A percentile compares a stretch with the other conserved stretches of the same genome.
These are phyloP conservation scores for Sarocladium oryzae DNA, from an alignment of 2,329 filamentous ascomycete species.

Conservation along the genomic window DNA sequence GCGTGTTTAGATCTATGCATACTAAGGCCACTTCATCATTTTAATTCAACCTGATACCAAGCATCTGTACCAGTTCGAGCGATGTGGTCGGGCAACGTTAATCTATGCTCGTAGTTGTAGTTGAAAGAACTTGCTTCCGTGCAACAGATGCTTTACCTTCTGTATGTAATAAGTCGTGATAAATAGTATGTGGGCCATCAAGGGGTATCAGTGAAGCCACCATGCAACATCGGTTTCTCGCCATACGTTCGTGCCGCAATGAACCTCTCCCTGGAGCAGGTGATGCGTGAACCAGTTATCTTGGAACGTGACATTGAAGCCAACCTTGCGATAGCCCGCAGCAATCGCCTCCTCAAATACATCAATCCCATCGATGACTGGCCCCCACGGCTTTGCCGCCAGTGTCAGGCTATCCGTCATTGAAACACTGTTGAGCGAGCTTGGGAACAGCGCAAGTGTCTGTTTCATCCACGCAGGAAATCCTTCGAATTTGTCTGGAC, in stretches of 20 bases:
- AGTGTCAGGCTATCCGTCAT: constrained; percentile 14
- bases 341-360: constrained; percentile 17
- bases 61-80: no score
- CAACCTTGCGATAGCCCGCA: constrained; percentile 16
- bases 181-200: no score
- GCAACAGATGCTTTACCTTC: no score
- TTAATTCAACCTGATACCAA: no score
- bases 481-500: neutral
- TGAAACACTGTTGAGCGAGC: constrained; percentile 18
- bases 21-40: no score
- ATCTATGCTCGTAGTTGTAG: no score
- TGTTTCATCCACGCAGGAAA: neutral
- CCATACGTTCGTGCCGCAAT: constrained; percentile 18
- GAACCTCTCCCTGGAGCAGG: constrained; percentile 18
- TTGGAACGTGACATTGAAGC: constrained; percentile 18
- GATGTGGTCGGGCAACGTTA: no score
- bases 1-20: neutral
- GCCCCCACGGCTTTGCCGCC: constrained; percentile 21
- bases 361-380: constrained; percentile 19
- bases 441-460: constrained; percentile 13
- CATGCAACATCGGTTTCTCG: constrained; percentile 13
- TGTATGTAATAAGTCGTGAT: no score
- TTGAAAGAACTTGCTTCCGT: no score
- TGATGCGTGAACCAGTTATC: constrained; percentile 24
- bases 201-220: no score